phyloP scores from a whole-genome alignment of 768 basidiomycete species.

The Suillus cothurnatus region DNA sequence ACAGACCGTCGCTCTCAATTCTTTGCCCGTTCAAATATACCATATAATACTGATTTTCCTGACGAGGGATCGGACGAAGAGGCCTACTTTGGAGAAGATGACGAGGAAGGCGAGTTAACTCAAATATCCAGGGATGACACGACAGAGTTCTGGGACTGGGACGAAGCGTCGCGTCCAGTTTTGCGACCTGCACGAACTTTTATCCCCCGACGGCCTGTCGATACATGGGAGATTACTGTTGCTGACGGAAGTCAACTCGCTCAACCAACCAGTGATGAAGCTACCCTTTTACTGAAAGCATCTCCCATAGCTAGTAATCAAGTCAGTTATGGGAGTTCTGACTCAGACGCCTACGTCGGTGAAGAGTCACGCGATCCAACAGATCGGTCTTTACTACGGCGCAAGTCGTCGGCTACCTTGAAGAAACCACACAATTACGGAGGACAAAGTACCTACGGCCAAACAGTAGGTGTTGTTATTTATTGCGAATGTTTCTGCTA shows the following conservation, averaged over 20 bases:
- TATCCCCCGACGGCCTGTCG: background rate
- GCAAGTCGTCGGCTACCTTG: constrained; percentile 4
- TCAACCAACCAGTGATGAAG: constrained; percentile 17
- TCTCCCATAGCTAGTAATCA: constrained; percentile 12
- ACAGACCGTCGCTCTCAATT: constrained; percentile 74
- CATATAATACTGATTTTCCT: constrained; percentile 46
- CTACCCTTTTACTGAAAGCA: constrained; percentile 45
- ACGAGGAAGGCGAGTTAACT: constrained; percentile 12
- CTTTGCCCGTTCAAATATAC: constrained; percentile 60
- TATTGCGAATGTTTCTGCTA: background rate
- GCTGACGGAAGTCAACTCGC: background rate
- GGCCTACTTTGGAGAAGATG: constrained; percentile 17
- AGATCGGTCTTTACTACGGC: constrained; percentile 9
- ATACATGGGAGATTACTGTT: background rate
- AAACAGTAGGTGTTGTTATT: constrained; percentile 52
- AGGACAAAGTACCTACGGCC: constrained; percentile 73
- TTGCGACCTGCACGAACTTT: background rate
- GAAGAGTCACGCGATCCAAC: background rate
- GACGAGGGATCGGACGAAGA: constrained; percentile 38
- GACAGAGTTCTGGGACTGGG: constrained; percentile 24
- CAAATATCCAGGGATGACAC: constrained; percentile 15
- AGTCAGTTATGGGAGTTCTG: background rate
- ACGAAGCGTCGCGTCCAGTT: constrained; percentile 14
- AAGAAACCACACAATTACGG: constrained; percentile 35
- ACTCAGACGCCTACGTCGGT: background rate